Conservation (phyloP, 192 early-diverging fungal genomes). For the Gryganskiella cystojenkinii region DNA sequence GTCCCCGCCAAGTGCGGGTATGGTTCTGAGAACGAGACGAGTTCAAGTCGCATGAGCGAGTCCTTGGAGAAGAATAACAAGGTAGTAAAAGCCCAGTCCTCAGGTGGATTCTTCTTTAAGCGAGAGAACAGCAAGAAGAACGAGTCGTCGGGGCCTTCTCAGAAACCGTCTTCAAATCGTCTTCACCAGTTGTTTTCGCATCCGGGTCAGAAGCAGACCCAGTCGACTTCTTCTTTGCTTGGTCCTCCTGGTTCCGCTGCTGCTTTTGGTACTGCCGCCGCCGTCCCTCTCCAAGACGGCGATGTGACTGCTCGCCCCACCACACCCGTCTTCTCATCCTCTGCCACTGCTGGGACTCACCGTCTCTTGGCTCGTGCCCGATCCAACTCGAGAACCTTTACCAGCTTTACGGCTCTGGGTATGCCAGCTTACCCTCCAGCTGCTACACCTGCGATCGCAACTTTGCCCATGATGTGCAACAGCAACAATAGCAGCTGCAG, state of each 20-base stretch:
- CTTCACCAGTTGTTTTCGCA: conserved; percentile 35
- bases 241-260: background rate
- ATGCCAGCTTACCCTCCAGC: conserved; percentile 22
- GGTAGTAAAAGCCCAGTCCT: background rate
- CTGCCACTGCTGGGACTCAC: conserved; percentile 3
- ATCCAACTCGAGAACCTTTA: conserved; percentile 27
- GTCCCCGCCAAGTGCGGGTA: background rate
- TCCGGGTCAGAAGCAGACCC: conserved; percentile 31
- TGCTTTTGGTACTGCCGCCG: background rate
- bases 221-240: conserved; percentile 31
- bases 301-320: background rate
- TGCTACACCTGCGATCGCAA: background rate
- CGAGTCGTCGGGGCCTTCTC: background rate
- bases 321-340: conserved; percentile 1
- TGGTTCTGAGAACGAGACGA: conserved; percentile 14
- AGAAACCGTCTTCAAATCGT: background rate
- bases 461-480: background rate
- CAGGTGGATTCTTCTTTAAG: conserved; percentile 15
- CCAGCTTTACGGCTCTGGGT: conserved; percentile 28
- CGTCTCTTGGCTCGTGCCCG: conserved; percentile 6
- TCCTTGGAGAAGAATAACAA: background rate
- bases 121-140: conserved; percentile 18
- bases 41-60: background rate
- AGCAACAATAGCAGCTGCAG: background rate
- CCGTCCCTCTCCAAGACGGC: no score